Evolutionary conservation across 495 filamentous ascomycete species (phyloP).

Genomic region (Penicillium macrosclerotiorum): DNA sequence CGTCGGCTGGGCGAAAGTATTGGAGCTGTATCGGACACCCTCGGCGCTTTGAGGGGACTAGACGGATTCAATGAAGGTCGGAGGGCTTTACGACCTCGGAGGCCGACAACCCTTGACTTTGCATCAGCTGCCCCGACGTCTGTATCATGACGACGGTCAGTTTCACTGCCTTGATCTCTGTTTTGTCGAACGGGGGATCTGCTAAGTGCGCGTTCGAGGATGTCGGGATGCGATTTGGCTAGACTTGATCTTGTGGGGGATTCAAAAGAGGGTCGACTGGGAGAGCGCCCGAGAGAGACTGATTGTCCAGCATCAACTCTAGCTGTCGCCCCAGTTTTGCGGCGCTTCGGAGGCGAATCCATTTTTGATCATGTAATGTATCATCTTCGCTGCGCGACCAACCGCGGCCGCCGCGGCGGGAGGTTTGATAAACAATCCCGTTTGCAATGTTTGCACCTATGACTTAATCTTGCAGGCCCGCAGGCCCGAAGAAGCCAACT

Average conservation of each 20-base stretch:
- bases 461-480: constrained; percentile 32
- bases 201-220: constrained; percentile 49
- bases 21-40: constrained; percentile 25
- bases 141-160: constrained; percentile 19
- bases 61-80: constrained; percentile 36
- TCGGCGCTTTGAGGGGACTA: constrained; percentile 35
- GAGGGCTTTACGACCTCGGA: constrained; percentile 37
- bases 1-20: constrained; percentile 32
- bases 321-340: constrained; percentile 55
- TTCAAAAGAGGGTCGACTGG: constrained; percentile 55
- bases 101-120: constrained; percentile 29
- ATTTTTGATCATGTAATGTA: constrained; percentile 17
- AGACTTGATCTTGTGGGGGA: constrained; percentile 65
- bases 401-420: constrained; percentile 8
- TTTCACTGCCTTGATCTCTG: constrained; percentile 12
- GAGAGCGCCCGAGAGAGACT: too few species aligned
- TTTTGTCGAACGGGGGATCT: constrained; percentile 28
- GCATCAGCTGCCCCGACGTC: too few species aligned
- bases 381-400: constrained; percentile 5
- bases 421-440: constrained; percentile 35
- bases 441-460: constrained; percentile 46
- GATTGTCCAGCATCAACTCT: constrained; percentile 27
- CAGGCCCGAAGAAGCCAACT: constrained; percentile 6
- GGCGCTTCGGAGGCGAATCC: constrained; percentile 59
- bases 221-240: constrained; percentile 60